These are phyloP conservation scores for Colletotrichum coccodes DNA, from an alignment of 2,329 filamentous ascomycete genomes.

Conservation along the genomic window DNA sequence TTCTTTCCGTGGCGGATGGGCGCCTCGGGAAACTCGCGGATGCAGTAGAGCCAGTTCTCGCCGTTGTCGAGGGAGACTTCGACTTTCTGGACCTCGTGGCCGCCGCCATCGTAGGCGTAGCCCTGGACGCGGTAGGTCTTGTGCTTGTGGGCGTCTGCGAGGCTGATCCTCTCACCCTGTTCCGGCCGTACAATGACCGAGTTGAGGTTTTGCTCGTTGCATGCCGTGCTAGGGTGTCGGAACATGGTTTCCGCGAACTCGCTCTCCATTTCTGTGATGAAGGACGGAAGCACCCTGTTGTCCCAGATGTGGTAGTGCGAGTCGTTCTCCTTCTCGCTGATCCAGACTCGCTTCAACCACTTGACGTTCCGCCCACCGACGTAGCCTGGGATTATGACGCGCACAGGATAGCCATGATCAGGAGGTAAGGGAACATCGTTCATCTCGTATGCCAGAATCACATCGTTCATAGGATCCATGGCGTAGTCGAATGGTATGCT, in stretches of 20 bases:
- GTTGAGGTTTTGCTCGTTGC: constrained; percentile 60
- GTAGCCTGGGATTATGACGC: constrained; percentile 52
- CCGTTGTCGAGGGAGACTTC: constrained; percentile 60
- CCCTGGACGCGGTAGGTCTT: constrained; percentile 55
- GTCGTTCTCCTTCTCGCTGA: constrained; percentile 54
- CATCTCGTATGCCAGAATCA: constrained; percentile 59
- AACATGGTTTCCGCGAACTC: constrained; percentile 58
- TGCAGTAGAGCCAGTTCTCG: constrained; percentile 49
- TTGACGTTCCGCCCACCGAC: constrained; percentile 57
- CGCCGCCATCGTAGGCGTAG: constrained; percentile 60
- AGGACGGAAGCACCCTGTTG: constrained; percentile 60
- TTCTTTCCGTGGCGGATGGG: constrained; percentile 62
- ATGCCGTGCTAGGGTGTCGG: constrained; percentile 57
- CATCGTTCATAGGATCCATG: constrained; percentile 58
- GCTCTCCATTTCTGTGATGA: constrained; percentile 58
- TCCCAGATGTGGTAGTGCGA: constrained; percentile 61
- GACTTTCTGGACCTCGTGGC: constrained; percentile 58
- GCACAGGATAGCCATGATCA: constrained; percentile 57
- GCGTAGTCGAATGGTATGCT: constrained; percentile 58
- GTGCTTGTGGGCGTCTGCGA: constrained; percentile 41
- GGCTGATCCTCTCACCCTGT: constrained; percentile 54
- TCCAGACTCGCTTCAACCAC: constrained; percentile 54
- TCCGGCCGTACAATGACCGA: constrained; percentile 56
- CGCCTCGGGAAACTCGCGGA: constrained; percentile 52
- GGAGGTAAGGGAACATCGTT: constrained; percentile 53